Base-by-base conservation (phyloP, 2,329 filamentous ascomycete genomes). In the Penicillium brevicompactum region DNA sequence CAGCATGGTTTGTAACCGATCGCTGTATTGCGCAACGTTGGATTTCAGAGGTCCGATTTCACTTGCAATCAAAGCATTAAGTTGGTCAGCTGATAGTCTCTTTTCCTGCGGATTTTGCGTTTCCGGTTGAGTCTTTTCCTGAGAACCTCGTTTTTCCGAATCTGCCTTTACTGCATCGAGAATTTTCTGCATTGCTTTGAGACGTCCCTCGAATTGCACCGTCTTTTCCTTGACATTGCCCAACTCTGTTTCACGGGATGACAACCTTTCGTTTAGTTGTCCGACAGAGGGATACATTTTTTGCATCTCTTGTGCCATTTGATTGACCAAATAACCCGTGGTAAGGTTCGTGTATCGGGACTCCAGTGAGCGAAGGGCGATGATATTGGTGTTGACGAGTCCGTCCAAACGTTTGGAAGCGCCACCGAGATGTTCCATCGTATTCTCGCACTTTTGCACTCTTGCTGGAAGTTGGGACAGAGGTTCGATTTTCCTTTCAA, bases 321-420 rank as follows among this genome's bases (percentile, higher is more conserved):
- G 60, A n/a, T 64, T 67, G 2, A 71, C 69, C 16, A 79, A 48
- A 3, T 68, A 61, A 10, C 72, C 70, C 0, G 75, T 76, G 16
- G 66, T 67, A 7, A 86, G 66, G 58, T 81, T 83, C 52, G 77
- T 78, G 56, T 77, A 84, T 56, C 81, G 82, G 0, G 56, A 52
- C 61, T 82, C 77, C 7, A 86, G 60, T 1, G 73, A 76, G 30
- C 67, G 64, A 21, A 74, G 34, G n/a, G 62, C 65, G 18, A 60
- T 58, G 6, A 47, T 56, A 3, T 71, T n/a, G 14, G 55, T 62
- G 3, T 64, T 57, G 1, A 63, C 13, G 3, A 21, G 16, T 8
- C 53, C 41, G n/a, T 55, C 32, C 51, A 41, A n/a, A 14, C 55
- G 31, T 46, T 18, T 11, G 10, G 50, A 27, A 14, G 40, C 6